phyloP scores from a whole-genome alignment of 1,139 yeast species.

The Saccharomycopsis hybrid region DNA sequence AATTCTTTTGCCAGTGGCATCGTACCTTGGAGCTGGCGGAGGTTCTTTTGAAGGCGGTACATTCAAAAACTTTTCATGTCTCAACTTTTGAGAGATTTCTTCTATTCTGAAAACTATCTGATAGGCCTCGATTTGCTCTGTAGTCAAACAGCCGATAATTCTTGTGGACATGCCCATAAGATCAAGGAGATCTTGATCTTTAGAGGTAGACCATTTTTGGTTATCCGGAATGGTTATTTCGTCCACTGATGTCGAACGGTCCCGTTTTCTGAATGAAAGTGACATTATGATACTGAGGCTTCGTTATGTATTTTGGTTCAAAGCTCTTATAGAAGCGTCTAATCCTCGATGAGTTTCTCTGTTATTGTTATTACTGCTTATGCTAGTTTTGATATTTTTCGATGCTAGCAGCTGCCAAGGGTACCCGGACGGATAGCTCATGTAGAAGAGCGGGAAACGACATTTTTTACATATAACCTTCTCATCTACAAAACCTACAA shows the following conservation, averaged over 20 bases:
- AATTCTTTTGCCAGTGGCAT: constrained; percentile 69
- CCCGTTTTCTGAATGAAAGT: constrained; percentile 1
- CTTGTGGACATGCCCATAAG: constrained; percentile 32
- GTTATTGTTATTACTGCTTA: no score
- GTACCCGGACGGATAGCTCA: no score
- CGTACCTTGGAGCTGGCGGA: constrained; percentile 93
- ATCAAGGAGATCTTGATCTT: constrained; percentile 21
- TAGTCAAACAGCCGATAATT: constrained; percentile 54
- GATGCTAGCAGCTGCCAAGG: no score
- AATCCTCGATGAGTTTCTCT: no score
- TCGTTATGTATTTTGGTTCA: no score
- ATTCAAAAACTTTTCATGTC: constrained; percentile 30
- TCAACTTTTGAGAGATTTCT: constrained; percentile 62
- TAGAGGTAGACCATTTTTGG: constrained; percentile 6
- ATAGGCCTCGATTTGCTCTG: constrained; percentile 81
- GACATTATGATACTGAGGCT: background rate
- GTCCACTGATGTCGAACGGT: background rate
- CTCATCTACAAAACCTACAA: no score
- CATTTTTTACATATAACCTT: no score
- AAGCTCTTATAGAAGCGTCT: no score
- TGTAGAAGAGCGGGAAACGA: no score
- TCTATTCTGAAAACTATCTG: constrained; percentile 70
- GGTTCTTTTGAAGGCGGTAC: constrained; percentile 37
- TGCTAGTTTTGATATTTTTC: no score
- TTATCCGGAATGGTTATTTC: background rate